Percentiles rank a stretch among this genome's conserved stretches.
These are phyloP conservation scores for Fragilaria radians DNA, from an alignment of 108 stramenopile genomes.

Conservation along the genomic window DNA sequence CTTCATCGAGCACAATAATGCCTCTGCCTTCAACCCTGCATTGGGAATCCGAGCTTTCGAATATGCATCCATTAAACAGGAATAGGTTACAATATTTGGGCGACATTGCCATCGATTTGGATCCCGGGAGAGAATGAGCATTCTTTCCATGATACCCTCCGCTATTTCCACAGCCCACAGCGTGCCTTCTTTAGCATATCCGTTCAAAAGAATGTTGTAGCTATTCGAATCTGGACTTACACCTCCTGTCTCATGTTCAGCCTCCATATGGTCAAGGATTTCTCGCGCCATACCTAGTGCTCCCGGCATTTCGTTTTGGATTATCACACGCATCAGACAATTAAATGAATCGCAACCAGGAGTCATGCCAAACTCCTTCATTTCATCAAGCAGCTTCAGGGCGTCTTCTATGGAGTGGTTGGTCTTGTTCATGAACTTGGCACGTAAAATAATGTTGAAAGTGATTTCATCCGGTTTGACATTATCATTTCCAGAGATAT, in stretches of 20 bases:
- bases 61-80: constrained; percentile 34
- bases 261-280: constrained; percentile 3
- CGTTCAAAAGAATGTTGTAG: constrained; percentile 28
- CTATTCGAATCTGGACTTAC: constrained; percentile 5
- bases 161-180: constrained; percentile 20
- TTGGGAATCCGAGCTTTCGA: constrained; percentile 10
- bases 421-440: neutral
- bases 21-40: constrained; percentile 26
- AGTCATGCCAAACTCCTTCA: neutral
- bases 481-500: neutral
- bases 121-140: constrained; percentile 12
- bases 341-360: neutral
- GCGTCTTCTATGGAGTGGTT: neutral
- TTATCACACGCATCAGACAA: neutral
- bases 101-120: constrained; percentile 4
- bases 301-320: neutral
- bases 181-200: constrained; percentile 22
- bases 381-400: neutral
- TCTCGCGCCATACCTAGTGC: neutral
- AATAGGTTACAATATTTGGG: constrained; percentile 9
- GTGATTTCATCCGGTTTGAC: constrained; percentile 46
- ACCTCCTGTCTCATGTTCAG: too few species aligned
- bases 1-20: constrained; percentile 21
- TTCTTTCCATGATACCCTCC: constrained; percentile 25
- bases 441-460: constrained; percentile 29